Conservation (phyloP, 306 rosid species). For the Crotalaria pallida region DNA sequence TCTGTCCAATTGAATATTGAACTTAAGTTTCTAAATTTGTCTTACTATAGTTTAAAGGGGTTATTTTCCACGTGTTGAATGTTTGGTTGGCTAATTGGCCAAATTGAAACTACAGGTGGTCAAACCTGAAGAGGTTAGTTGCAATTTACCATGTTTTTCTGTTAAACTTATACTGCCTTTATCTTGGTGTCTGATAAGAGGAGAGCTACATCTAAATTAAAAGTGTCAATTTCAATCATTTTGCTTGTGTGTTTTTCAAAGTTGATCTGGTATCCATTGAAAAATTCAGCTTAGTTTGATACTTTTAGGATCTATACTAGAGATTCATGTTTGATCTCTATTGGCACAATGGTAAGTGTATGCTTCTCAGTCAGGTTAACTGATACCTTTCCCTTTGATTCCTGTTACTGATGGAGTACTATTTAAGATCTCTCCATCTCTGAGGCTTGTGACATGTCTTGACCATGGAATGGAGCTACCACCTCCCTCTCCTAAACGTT, state of each 20-base stretch:
- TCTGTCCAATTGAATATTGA: not conserved
- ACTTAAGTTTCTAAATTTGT: not conserved
- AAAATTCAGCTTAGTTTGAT: not conserved
- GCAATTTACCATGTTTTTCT: not conserved
- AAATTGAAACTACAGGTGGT: not conserved
- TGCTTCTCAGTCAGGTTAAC: not conserved
- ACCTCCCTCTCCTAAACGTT: not conserved
- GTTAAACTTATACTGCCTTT: not conserved
- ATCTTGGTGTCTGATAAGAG: not conserved
- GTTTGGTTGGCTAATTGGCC: not conserved
- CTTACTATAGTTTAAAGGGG: not conserved
- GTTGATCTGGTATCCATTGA: conserved; percentile 3
- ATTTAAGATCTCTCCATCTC: not conserved
- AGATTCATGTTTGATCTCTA: not conserved
- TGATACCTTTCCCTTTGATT: not conserved
- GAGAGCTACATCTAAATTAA: not conserved
- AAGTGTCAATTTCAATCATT: not conserved
- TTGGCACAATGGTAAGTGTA: not conserved
- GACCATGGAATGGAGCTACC: not conserved
- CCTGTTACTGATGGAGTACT: not conserved
- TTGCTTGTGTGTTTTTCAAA: not conserved
- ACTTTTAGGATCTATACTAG: not conserved
- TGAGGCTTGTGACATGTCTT: not conserved
- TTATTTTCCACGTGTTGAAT: not conserved
- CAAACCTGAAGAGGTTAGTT: not conserved